phyloP scores from a whole-genome alignment of 192 early-diverging fungal species.

The Backusella tuberculispora region DNA sequence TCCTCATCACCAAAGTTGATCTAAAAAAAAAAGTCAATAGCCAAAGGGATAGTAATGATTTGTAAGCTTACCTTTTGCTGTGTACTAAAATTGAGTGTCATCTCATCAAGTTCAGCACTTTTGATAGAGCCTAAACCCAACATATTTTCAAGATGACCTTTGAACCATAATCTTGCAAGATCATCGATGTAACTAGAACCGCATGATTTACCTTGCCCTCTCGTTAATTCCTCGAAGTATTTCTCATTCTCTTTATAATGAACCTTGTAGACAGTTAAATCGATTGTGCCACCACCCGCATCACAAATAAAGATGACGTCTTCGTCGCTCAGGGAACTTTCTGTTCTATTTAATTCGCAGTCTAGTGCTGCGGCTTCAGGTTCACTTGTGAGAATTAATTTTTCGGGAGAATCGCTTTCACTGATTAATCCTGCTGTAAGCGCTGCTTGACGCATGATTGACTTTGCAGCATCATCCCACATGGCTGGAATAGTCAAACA shows the following conservation, averaged over 20 bases:
- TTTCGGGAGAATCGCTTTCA: conserved; percentile 47
- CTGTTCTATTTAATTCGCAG: conserved; percentile 53
- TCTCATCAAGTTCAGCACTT: background rate
- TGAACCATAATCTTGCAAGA: conserved; percentile 24
- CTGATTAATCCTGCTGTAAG: conserved; percentile 55
- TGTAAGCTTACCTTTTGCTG: background rate
- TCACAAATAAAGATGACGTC: conserved; percentile 61
- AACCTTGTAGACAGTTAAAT: conserved; percentile 58
- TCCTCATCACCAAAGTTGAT: background rate
- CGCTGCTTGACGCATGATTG: conserved; percentile 56
- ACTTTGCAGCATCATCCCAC: conserved; percentile 59
- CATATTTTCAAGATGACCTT: background rate
- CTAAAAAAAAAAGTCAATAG: background rate
- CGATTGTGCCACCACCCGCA: conserved; percentile 60
- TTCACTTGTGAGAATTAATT: conserved; percentile 51
- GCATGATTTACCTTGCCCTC: conserved; percentile 52
- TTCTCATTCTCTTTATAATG: conserved; percentile 36
- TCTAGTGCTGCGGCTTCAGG: conserved; percentile 63
- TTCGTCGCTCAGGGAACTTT: conserved; percentile 49
- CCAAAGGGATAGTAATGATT: background rate
- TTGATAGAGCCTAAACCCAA: background rate
- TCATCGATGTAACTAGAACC: conserved; percentile 52
- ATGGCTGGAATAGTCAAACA: conserved; percentile 57
- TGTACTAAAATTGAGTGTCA: background rate
- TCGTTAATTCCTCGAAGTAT: conserved; percentile 43